Evolutionary conservation across 352 stramenopile genomes (phyloP).

Genomic region (Phytophthora rubi): DNA sequence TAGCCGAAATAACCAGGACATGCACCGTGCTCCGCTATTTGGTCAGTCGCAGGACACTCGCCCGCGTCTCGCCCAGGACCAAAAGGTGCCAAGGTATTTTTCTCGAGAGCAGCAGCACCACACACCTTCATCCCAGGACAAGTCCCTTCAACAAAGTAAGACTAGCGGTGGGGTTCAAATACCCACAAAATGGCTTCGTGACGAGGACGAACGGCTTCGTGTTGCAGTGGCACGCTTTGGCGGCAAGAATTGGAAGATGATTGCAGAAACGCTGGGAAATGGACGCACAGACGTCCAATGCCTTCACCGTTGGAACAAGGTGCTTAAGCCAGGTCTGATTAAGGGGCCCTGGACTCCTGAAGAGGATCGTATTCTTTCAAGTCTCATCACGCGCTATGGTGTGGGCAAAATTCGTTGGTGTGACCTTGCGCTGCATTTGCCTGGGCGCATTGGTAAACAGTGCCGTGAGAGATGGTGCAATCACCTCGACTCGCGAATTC

Average conservation of each 20-base stretch:
- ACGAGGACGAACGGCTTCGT: constrained; percentile 91
- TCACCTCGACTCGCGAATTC: constrained; percentile 95
- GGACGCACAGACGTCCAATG: constrained; percentile 93
- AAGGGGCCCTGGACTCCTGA: constrained; percentile 91
- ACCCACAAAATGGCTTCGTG: constrained; percentile 83
- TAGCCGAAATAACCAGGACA: constrained; percentile 29
- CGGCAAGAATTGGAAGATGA: constrained; percentile 95
- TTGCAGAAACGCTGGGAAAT: constrained; percentile 90
- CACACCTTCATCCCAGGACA: constrained; percentile 53
- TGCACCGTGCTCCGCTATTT: constrained; percentile 17
- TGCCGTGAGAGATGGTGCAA: constrained; percentile 97
- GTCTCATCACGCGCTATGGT: constrained; percentile 79
- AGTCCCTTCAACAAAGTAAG: constrained; percentile 14
- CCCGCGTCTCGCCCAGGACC: constrained; percentile 14
- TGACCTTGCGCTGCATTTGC: constrained; percentile 83
- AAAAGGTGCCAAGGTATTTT: constrained; percentile 69
- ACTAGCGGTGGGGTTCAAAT: constrained; percentile 22
- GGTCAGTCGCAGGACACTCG: constrained; percentile 17
- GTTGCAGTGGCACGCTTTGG: constrained; percentile 91
- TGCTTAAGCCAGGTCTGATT: constrained; percentile 88
- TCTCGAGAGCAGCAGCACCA: constrained; percentile 86
- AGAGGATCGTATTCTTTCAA: constrained; percentile 80
- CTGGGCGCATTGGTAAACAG: constrained; percentile 93
- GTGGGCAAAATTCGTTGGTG: constrained; percentile 92
- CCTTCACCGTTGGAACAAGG: constrained; percentile 97